phyloP scores from a whole-genome alignment of 1,284 basidiomycete species.

The Wolfiporia cocos region DNA sequence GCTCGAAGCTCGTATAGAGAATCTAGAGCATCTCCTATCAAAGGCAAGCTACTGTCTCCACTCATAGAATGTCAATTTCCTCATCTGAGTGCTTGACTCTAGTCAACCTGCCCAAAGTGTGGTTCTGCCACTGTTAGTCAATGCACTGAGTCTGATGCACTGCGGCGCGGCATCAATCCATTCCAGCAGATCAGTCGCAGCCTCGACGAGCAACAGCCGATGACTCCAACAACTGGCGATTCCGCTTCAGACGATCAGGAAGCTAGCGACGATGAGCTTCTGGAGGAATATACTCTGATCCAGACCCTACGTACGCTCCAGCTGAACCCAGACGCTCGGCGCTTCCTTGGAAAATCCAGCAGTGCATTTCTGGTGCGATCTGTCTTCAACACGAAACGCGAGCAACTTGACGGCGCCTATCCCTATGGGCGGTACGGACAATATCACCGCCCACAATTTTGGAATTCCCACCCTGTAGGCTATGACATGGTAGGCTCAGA shows the following conservation, averaged over 20 bases:
- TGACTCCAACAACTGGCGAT: too few relatives aligned
- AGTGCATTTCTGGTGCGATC: conserved; percentile 41
- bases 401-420: conserved; percentile 25
- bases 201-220: too few relatives aligned
- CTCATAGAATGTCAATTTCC: too few relatives aligned
- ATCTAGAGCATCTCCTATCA: too few relatives aligned
- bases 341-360: conserved; percentile 49
- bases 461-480: conserved; percentile 24
- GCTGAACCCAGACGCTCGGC: conserved; percentile 26
- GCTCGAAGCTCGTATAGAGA: too few relatives aligned
- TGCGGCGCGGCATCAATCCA: too few relatives aligned
- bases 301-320: conserved; percentile 20
- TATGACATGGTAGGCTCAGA: conserved; percentile 4
- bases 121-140: too few relatives aligned
- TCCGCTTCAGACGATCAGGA: conserved; percentile 28
- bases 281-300: conserved; percentile 20
- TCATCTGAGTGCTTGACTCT: too few relatives aligned
- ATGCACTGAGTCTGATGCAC: too few relatives aligned
- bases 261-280: conserved; percentile 30
- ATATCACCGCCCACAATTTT: conserved; percentile 18
- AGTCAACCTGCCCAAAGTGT: too few relatives aligned
- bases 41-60: too few relatives aligned
- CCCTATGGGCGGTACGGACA: conserved; percentile 3
- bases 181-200: too few relatives aligned
- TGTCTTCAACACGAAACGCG: conserved; percentile 43